Percentiles rank a stretch among this genome's conserved stretches.
phyloP scores from a whole-genome alignment of 345 rosid genomes.

The Melastoma malabathricum region DNA sequence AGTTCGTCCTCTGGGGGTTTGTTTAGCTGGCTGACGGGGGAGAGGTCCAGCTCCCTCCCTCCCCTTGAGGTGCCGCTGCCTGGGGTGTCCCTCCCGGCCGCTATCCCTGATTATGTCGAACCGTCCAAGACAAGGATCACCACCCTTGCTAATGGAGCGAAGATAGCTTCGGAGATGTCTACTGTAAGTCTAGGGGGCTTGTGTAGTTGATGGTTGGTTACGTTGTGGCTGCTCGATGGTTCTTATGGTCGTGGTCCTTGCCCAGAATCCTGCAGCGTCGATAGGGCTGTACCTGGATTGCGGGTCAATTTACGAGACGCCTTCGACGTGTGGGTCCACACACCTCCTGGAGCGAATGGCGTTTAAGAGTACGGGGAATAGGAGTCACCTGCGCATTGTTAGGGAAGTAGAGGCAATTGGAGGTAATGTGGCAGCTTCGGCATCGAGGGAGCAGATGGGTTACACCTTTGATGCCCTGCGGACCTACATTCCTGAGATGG shows the following conservation, averaged over 20 bases:
- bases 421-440: constrained; percentile 61
- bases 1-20: constrained; percentile 32
- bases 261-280: constrained; percentile 68
- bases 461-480: constrained; percentile 85
- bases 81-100: constrained; percentile 41
- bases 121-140: constrained; percentile 42
- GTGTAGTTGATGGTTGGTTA: neutral
- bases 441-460: constrained; percentile 80
- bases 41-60: constrained; percentile 26
- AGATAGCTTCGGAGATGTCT: constrained; percentile 54
- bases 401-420: constrained; percentile 95
- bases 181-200: constrained; percentile 26
- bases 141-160: constrained; percentile 63
- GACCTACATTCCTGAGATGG: constrained; percentile 83
- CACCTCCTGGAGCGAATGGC: constrained; percentile 94
- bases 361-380: constrained; percentile 70
- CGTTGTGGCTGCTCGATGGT: constrained; percentile 4
- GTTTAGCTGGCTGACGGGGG: constrained; percentile 62
- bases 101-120: constrained; percentile 50
- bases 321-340: constrained; percentile 52
- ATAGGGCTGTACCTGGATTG: constrained; percentile 65
- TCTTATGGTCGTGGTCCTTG: constrained; percentile 4
- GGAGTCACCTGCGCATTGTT: constrained; percentile 70
- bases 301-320: constrained; percentile 77
- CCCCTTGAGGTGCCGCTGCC: constrained; percentile 44